A percentile compares a stretch with the other conserved stretches of the same genome.
phyloP scores from a whole-genome alignment of 1,284 basidiomycete species.

The Puccinia triticina region DNA sequence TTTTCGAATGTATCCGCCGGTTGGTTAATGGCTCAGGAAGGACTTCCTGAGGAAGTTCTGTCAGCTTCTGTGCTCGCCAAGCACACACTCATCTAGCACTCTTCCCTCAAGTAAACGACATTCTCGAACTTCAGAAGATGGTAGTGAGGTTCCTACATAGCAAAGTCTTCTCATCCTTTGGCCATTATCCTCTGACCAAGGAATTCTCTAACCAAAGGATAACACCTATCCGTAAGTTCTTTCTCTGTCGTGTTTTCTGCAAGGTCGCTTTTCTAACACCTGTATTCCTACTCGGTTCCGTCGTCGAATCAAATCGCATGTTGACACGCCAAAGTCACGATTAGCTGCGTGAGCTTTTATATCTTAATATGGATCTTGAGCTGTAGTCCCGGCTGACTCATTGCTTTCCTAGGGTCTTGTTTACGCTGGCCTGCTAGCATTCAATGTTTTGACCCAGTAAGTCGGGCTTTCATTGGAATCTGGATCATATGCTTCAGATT shows the following conservation, averaged over 20 bases:
- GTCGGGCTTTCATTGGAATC: background rate
- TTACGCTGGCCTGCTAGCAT: slow-evolving; percentile 29
- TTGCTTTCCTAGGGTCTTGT: slow-evolving; percentile 1
- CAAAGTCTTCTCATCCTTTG: slow-evolving; percentile 29
- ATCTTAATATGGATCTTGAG: background rate
- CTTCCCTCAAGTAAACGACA: background rate
- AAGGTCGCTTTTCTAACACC: background rate
- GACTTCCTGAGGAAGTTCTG: too few relatives aligned
- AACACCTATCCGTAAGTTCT: slow-evolving; percentile 28
- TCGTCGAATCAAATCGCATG: background rate
- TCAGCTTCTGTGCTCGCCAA: too few relatives aligned
- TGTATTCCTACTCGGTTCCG: background rate
- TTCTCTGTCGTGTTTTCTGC: background rate
- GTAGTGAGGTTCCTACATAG: background rate
- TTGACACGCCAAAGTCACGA: background rate
- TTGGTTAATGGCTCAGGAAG: background rate
- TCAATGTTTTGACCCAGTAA: slow-evolving; percentile 44
- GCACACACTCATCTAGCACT: background rate
- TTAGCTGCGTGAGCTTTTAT: slow-evolving; percentile 21
- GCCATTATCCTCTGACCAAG: slow-evolving; percentile 41
- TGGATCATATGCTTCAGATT: background rate
- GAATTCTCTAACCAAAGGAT: slow-evolving; percentile 32
- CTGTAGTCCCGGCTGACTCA: background rate
- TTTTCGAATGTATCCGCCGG: background rate
- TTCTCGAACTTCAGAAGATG: background rate